phyloP scores from a whole-genome alignment of 768 basidiomycete species.

The Lactifluus subvellereus region DNA sequence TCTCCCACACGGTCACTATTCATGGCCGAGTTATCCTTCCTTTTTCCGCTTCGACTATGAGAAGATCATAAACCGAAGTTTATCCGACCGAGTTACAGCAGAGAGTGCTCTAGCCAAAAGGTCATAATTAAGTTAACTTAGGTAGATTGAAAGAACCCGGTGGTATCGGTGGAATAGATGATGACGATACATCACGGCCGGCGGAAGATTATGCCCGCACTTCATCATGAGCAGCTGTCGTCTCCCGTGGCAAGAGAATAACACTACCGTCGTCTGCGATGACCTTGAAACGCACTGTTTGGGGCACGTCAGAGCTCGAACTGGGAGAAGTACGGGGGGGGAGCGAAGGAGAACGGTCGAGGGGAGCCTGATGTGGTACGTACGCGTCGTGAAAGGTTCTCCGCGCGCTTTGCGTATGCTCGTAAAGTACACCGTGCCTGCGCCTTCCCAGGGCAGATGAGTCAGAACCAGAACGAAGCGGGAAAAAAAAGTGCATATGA shows the following conservation, averaged over 20 bases:
- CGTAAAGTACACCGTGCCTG: conserved; percentile 78
- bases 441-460: conserved; percentile 36
- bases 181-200: neutral
- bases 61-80: neutral
- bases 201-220: neutral
- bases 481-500: neutral
- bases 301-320: neutral
- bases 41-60: neutral
- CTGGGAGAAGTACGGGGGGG: neutral
- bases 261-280: conserved; percentile 14
- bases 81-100: neutral
- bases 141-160: neutral
- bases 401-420: conserved; percentile 47
- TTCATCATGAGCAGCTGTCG: neutral
- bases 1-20: neutral
- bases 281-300: conserved; percentile 18
- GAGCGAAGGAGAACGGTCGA: neutral
- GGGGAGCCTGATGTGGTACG: conserved; percentile 28
- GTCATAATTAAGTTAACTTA: neutral
- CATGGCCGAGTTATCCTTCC: neutral
- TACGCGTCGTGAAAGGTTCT: conserved; percentile 30
- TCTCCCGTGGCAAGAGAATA: conserved; percentile 6
- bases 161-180: neutral
- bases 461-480: neutral
- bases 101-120: neutral